Evolutionary conservation across 768 basidiomycete species (phyloP).

Genomic region (Naganishia antarctica): DNA sequence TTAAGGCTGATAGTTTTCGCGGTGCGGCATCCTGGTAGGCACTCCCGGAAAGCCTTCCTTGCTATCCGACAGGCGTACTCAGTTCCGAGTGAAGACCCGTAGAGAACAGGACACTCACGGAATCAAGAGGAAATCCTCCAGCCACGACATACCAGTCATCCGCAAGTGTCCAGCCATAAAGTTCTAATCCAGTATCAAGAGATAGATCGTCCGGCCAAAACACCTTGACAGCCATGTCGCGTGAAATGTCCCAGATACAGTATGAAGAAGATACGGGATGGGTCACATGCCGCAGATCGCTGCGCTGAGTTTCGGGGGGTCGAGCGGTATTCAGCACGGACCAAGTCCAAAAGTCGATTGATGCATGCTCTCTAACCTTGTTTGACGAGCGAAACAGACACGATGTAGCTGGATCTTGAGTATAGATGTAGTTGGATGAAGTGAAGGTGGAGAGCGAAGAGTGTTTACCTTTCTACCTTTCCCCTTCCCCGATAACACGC

Average conservation of each 20-base stretch:
- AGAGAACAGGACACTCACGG: not conserved
- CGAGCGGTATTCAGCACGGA: too few species aligned
- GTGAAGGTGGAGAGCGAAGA: too few species aligned
- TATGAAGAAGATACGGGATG: too few species aligned
- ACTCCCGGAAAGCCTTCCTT: not conserved
- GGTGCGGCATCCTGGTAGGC: not conserved
- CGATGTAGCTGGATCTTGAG: too few species aligned
- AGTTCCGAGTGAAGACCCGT: not conserved
- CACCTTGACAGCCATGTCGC: not conserved
- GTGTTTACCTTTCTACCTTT: not conserved
- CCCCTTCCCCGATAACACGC: not conserved
- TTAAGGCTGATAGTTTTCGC: not conserved
- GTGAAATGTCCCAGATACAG: not conserved
- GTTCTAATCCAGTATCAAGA: not conserved
- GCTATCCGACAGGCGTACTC: not conserved
- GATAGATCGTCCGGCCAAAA: conserved; percentile 10
- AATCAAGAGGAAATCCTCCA: not conserved
- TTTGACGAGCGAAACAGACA: too few species aligned
- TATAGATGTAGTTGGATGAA: too few species aligned
- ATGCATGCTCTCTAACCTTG: too few species aligned
- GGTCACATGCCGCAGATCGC: too few species aligned
- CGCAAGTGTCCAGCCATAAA: conserved; percentile 13
- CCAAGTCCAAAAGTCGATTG: too few species aligned
- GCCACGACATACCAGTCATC: conserved; percentile 8
- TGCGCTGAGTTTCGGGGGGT: too few species aligned